Evolutionary conservation across 768 basidiomycete species (phyloP), one percentile per base, ranked within the genome.

Genomic region (Suillus ampliporus): DNA sequence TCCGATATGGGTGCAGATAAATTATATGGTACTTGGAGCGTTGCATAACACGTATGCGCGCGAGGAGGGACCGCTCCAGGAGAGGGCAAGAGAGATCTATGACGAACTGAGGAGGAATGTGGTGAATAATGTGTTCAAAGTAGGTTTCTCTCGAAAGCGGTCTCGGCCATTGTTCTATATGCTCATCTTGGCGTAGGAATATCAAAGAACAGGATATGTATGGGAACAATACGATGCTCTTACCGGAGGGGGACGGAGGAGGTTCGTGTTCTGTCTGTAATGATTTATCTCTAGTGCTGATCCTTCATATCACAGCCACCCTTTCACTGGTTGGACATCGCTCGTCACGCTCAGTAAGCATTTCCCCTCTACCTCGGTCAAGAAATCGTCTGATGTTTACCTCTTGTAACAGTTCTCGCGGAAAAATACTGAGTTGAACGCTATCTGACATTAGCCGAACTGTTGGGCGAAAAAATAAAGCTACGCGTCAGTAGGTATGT

Each of bases 241-340:
- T 4, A 92, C 86, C 17, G 96, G 96, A 19, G 85, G 94, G 72
- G 96, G 96, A 2, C 83, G 83, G 72, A 78, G 96, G 79, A 97
- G 94, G 92, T 91, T 64, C n/a, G 81, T 52, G 43, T 23, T 21
- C 43, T 60, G 46, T 19, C n/a, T 41, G 61, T 31, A n/a, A 64
- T 61, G 43, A 40, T 47, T 51, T 57, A 21, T 7, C 54, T 57
- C 38, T 26, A 66, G 15, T n/a, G 43, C 34, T 70, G 40, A 65
- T 58, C 51, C 23, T 52, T 61, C 57, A 19, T 46, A 31, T 62
- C 58, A 52, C 69, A 95, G 95, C 69, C 94, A 97, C 76, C 95
- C 96, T 0, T 99, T 98, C 79, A 97, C 96, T 13, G 96, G 96
- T 11, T 97, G 95, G 96, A 96, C 95, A 31, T 94, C 95, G 50